Evolutionary conservation across 345 rosid genomes (phyloP).

Genomic region (Barbarea vulgaris): DNA sequence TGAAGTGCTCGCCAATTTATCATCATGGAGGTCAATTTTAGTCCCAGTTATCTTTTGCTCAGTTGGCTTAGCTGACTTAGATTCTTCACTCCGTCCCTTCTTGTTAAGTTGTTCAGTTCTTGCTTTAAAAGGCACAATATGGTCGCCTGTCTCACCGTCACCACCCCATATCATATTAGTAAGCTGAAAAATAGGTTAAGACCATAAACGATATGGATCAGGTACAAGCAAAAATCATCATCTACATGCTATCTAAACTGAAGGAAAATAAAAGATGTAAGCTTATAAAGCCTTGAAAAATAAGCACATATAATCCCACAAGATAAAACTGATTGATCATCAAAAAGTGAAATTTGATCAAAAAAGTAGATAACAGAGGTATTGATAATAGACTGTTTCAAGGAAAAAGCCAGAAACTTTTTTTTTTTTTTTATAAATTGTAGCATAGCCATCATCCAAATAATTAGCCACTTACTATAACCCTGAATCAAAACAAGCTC

Average conservation of each 20-base stretch:
- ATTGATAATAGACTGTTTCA: neutral
- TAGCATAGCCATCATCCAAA: neutral
- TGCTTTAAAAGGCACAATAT: slow-evolving; percentile 71
- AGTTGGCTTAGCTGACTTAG: slow-evolving; percentile 42
- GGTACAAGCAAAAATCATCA: slow-evolving; percentile 18
- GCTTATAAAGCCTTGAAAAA: neutral
- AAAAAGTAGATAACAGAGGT: neutral
- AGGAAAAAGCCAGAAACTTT: neutral
- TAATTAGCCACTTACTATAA: neutral
- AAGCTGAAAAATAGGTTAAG: slow-evolving; percentile 54
- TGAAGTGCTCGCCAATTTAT: slow-evolving; percentile 52
- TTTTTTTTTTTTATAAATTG: neutral
- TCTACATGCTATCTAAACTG: slow-evolving; percentile 10
- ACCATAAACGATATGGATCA: slow-evolving; percentile 19
- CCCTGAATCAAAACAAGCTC: neutral
- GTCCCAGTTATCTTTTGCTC: slow-evolving; percentile 49
- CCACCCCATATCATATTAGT: slow-evolving; percentile 88
- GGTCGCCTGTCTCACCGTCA: slow-evolving; percentile 68
- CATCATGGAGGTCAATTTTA: slow-evolving; percentile 46
- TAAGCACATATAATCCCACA: neutral
- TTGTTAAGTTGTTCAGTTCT: slow-evolving; percentile 50
- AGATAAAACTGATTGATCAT: neutral
- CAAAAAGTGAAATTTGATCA: neutral
- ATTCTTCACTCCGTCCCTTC: slow-evolving; percentile 57
- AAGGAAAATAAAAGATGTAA: neutral